A percentile compares a stretch with the other conserved stretches of the same genome.
phyloP scores from a whole-genome alignment of 1,139 yeast species.

The Taphrina pruni region DNA sequence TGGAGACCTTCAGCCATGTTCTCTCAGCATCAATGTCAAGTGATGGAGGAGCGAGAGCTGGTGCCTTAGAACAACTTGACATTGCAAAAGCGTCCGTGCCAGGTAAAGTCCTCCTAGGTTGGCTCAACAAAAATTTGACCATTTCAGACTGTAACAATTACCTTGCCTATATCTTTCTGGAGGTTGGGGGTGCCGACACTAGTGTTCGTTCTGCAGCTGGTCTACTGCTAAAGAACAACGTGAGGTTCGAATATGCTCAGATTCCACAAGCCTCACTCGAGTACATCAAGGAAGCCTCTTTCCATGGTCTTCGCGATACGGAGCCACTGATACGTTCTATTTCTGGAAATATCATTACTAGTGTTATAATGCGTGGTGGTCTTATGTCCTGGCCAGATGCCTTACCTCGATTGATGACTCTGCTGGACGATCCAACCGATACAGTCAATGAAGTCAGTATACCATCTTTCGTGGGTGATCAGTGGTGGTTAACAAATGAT shows the following conservation, averaged over 20 bases:
- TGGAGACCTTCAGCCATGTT: constrained; percentile 42
- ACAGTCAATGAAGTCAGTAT: constrained; percentile 44
- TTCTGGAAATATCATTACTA: constrained; percentile 87
- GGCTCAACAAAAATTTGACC: constrained; percentile 23
- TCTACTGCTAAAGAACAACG: constrained; percentile 74
- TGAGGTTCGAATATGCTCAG: constrained; percentile 54
- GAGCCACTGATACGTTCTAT: constrained; percentile 76
- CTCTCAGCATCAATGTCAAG: constrained; percentile 41
- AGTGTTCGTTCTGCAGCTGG: constrained; percentile 90
- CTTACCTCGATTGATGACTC: constrained; percentile 67
- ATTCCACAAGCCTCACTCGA: constrained; percentile 54
- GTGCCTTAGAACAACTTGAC: constrained; percentile 38
- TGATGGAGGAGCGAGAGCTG: constrained; percentile 30
- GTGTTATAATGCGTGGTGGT: constrained; percentile 76
- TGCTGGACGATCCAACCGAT: constrained; percentile 50
- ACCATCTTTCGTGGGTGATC: background rate
- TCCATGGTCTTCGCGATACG: constrained; percentile 69
- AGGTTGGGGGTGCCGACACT: constrained; percentile 56
- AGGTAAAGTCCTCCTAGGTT: background rate
- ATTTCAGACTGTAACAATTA: constrained; percentile 79
- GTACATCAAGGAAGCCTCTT: constrained; percentile 66
- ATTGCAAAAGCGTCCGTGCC: constrained; percentile 36
- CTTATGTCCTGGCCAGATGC: constrained; percentile 75
- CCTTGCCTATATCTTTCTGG: constrained; percentile 70
- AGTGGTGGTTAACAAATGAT: background rate